phyloP scores from a whole-genome alignment of 2,329 filamentous ascomycete species.

The Dothideomycetes sp. region DNA sequence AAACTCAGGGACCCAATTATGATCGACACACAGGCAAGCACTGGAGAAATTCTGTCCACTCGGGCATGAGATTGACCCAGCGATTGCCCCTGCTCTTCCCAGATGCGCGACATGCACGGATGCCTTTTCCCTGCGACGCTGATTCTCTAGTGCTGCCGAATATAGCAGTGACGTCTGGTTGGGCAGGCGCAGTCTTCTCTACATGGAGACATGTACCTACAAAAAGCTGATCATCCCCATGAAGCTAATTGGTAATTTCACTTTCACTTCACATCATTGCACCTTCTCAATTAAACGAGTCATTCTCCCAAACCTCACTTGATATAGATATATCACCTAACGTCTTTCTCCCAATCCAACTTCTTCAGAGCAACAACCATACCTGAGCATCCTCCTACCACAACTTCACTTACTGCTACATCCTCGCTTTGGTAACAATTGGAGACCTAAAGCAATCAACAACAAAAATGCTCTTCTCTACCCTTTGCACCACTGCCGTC shows the following conservation, averaged over 20 bases:
- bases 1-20: too few relatives aligned
- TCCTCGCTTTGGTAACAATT: too few relatives aligned
- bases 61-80: not conserved
- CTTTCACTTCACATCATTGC: not conserved
- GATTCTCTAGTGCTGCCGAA: not conserved
- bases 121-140: not conserved
- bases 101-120: not conserved
- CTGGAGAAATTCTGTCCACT: not conserved
- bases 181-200: not conserved
- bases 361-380: not conserved
- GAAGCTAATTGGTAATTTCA: too few relatives aligned
- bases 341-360: not conserved
- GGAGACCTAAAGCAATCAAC: too few relatives aligned
- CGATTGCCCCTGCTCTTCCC: not conserved
- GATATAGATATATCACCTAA: not conserved
- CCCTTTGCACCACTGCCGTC: conserved; percentile 2
- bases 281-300: not conserved
- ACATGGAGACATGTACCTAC: too few relatives aligned
- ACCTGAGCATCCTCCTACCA: too few relatives aligned
- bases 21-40: not conserved
- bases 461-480: conserved; percentile 7
- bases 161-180: not conserved
- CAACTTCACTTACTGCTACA: too few relatives aligned
- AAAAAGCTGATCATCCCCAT: not conserved
- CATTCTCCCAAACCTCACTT: not conserved